Evolutionary conservation across 2,329 filamentous ascomycete species (phyloP).

Genomic region (Xylariaceae sp.): DNA sequence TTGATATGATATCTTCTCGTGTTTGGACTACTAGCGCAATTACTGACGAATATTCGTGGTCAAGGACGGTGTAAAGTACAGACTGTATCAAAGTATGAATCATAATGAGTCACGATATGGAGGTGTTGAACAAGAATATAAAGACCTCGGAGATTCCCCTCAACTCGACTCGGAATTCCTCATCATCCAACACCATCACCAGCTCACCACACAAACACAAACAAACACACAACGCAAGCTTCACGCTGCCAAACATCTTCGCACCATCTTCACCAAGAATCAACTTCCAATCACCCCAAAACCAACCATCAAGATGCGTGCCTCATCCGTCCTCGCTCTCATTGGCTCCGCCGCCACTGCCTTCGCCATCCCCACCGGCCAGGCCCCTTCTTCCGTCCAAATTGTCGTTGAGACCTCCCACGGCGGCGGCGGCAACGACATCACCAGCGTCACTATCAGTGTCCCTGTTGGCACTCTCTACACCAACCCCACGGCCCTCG

Average conservation of each 20-base stretch:
- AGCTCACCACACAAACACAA: neutral
- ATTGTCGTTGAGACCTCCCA: conserved; percentile 2
- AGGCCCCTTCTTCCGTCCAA: neutral
- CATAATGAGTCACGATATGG: neutral
- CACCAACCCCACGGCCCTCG: neutral
- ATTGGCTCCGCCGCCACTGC: conserved; percentile 1
- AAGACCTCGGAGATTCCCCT: neutral
- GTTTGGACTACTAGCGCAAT: no score
- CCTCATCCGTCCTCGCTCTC: conserved; percentile 1
- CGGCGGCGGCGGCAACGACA: neutral
- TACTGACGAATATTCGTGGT: no score
- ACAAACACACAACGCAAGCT: neutral
- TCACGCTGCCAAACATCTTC: neutral
- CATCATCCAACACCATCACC: neutral
- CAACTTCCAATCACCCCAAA: neutral
- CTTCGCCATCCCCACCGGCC: neutral
- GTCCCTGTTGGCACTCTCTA: neutral
- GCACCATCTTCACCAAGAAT: neutral
- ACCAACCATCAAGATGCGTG: conserved; percentile 5
- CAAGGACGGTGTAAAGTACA: no score
- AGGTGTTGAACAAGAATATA: neutral
- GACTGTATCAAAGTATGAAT: neutral
- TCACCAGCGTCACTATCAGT: conserved; percentile 1
- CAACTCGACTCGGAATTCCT: neutral
- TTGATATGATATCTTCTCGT: no score